Percentiles rank a stretch among this genome's conserved stretches.
Conservation (phyloP, 305 asterid species). For the Fraxinus baroniana region DNA sequence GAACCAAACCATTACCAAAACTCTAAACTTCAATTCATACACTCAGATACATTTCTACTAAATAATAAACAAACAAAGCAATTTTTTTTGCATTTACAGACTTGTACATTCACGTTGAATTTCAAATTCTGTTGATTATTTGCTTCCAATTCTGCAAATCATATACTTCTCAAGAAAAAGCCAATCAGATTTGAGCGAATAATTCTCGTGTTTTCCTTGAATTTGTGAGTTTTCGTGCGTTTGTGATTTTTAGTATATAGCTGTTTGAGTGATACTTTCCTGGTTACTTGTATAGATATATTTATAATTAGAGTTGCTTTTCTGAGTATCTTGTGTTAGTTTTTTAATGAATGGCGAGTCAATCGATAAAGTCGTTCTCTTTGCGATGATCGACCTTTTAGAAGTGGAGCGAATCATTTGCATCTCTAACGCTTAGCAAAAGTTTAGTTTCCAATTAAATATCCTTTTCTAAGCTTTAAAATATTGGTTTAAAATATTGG, state of each 20-base stretch:
- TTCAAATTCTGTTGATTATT: constrained; percentile 7
- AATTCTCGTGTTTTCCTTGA: background rate
- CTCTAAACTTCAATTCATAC: constrained; percentile 24
- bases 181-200: constrained; percentile 16
- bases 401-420: constrained; percentile 11
- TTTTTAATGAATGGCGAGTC: background rate
- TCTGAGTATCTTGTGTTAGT: constrained; percentile 10
- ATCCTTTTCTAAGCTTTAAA: background rate
- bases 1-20: constrained; percentile 47
- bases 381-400: constrained; percentile 5
- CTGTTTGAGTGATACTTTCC: constrained; percentile 16
- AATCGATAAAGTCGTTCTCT: constrained; percentile 10
- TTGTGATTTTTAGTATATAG: constrained; percentile 27
- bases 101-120: constrained; percentile 28
- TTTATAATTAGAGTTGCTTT: constrained; percentile 2
- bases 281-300: background rate
- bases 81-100: constrained; percentile 24
- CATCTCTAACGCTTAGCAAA: background rate
- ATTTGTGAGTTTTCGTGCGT: constrained; percentile 9
- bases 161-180: constrained; percentile 14
- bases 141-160: constrained; percentile 7
- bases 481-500: background rate
- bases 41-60: constrained; percentile 34
- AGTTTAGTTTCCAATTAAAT: background rate
- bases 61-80: background rate